phyloP scores from a whole-genome alignment of 495 filamentous ascomycete genomes.

The Talaromyces liani region DNA sequence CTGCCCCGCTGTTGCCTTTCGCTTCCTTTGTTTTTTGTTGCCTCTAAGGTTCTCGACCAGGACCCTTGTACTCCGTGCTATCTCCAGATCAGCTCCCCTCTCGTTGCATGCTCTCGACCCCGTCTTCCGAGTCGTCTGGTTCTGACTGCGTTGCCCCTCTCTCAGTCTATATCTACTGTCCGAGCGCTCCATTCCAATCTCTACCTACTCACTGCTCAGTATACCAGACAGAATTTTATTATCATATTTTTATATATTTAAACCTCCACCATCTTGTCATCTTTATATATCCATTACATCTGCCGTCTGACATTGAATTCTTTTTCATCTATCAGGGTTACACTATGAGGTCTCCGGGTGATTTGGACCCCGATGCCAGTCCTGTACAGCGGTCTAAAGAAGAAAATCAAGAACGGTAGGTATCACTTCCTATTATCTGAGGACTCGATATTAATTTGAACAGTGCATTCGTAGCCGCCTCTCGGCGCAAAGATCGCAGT shows the following conservation, averaged over 20 bases:
- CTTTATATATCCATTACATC: neutral
- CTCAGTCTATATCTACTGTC: neutral
- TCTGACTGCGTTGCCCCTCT: neutral
- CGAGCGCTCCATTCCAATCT: neutral
- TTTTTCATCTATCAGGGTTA: neutral
- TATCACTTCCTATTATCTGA: neutral
- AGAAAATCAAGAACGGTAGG: conserved; percentile 85
- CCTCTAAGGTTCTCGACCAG: neutral
- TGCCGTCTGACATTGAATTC: neutral
- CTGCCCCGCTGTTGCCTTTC: neutral
- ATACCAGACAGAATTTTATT: neutral
- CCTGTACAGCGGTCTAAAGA: conserved; percentile 45
- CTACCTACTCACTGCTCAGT: neutral
- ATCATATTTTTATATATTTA: neutral
- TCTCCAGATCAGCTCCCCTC: neutral
- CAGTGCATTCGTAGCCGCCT: conserved; percentile 84
- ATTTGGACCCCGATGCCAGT: conserved; percentile 28
- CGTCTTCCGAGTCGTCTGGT: neutral
- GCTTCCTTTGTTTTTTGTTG: neutral
- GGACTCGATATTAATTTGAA: conserved; percentile 9
- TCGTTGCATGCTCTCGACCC: neutral
- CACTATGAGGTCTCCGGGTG: conserved; percentile 8
- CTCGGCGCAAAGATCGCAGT: conserved; percentile 81
- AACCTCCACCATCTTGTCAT: neutral
- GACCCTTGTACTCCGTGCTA: neutral